phyloP scores from a whole-genome alignment of 2,329 filamentous ascomycete species.

The Verticillium zaregamsianum region DNA sequence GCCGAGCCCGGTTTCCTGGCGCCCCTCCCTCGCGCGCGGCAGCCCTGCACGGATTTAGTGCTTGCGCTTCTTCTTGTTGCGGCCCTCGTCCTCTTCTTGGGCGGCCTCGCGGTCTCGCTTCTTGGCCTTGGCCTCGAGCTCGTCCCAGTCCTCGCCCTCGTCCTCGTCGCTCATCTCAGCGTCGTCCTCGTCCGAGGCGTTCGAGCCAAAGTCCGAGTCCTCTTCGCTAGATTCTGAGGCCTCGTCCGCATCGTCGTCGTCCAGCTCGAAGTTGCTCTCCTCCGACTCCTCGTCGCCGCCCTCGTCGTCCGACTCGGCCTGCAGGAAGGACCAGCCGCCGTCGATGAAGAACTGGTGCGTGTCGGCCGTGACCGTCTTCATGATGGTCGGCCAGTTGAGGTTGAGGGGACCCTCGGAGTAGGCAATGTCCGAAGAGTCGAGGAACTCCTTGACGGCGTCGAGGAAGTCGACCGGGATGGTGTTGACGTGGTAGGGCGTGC shows the following conservation, averaged over 20 bases:
- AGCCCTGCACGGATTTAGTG: conserved; percentile 6
- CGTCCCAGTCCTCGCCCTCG: conserved; percentile 89
- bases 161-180: conserved; percentile 70
- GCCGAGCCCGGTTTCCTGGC: neutral
- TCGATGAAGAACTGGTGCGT: conserved; percentile 94
- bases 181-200: conserved; percentile 77
- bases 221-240: conserved; percentile 73
- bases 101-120: conserved; percentile 69
- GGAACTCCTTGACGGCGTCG: conserved; percentile 95
- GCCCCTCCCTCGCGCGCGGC: neutral
- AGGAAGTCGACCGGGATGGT: conserved; percentile 95
- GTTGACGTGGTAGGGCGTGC: conserved; percentile 91
- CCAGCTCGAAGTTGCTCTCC: conserved; percentile 89
- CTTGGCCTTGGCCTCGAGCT: conserved; percentile 85
- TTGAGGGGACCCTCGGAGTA: conserved; percentile 94
- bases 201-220: conserved; percentile 90
- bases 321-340: conserved; percentile 91
- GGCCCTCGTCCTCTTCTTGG: conserved; percentile 76
- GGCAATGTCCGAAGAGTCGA: conserved; percentile 92
- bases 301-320: conserved; percentile 82
- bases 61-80: conserved; percentile 68
- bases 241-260: conserved; percentile 80
- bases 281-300: conserved; percentile 78
- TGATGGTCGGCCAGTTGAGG: conserved; percentile 97
- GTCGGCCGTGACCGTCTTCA: conserved; percentile 96